These are phyloP conservation scores for Barnettozyma botsteinii DNA, from an alignment of 805 yeast genomes.

Conservation along the genomic window DNA sequence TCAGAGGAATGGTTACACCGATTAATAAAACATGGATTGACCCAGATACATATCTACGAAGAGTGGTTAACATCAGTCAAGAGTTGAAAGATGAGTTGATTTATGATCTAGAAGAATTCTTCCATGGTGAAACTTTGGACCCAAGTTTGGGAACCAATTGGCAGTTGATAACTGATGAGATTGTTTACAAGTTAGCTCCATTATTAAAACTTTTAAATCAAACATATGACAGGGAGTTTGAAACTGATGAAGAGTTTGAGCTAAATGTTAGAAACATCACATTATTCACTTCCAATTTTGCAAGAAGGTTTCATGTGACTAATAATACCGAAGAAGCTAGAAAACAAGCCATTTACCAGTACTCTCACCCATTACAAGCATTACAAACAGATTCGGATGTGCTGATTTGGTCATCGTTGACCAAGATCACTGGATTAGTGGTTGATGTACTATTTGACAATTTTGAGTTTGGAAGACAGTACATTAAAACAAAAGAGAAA, in stretches of 20 bases:
- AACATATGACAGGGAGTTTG: slow-evolving; percentile 24
- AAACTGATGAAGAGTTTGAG: slow-evolving; percentile 14
- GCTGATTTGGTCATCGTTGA: slow-evolving; percentile 10
- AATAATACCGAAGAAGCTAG: slow-evolving; percentile 11
- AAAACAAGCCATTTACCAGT: slow-evolving; percentile 6
- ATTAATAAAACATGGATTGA: slow-evolving; percentile 43
- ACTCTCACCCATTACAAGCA: slow-evolving; percentile 6
- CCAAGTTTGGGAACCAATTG: slow-evolving; percentile 45
- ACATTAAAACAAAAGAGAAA: background rate
- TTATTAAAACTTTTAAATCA: slow-evolving; percentile 36
- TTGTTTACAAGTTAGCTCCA: slow-evolving; percentile 51
- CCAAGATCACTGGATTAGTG: background rate
- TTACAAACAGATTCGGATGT: slow-evolving; percentile 5
- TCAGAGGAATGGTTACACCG: slow-evolving; percentile 46
- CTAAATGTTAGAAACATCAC: slow-evolving; percentile 32
- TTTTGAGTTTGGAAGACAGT: slow-evolving; percentile 2
- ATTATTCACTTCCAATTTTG: slow-evolving; percentile 36
- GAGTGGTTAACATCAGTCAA: slow-evolving; percentile 32
- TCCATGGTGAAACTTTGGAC: slow-evolving; percentile 28
- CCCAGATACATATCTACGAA: slow-evolving; percentile 42
- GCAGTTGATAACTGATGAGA: slow-evolving; percentile 44
- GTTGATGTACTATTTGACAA: slow-evolving; percentile 4
- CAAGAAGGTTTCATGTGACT: slow-evolving; percentile 37
- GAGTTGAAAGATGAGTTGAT: slow-evolving; percentile 33
- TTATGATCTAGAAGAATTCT: slow-evolving; percentile 27